Evolutionary conservation across 2,329 filamentous ascomycete species (phyloP).

Genomic region (Colletotrichum filicis): DNA sequence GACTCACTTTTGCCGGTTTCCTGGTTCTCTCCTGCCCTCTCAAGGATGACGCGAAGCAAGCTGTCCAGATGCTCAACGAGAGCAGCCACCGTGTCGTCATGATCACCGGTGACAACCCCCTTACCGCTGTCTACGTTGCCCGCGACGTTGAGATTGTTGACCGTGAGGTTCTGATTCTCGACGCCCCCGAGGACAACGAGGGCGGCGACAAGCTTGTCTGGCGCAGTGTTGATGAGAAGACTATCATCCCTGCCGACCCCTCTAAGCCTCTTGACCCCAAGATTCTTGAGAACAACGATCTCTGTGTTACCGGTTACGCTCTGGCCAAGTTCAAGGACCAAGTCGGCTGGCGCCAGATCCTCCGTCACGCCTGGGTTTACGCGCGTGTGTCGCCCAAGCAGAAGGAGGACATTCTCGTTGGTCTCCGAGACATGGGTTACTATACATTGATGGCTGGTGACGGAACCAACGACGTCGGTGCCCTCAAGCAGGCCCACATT

Average conservation of each 20-base stretch:
- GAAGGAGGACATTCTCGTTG: slow-evolving; percentile 97
- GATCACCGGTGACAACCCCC: slow-evolving; percentile 98
- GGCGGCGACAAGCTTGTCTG: slow-evolving; percentile 87
- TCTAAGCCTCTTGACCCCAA: slow-evolving; percentile 81
- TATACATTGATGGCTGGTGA: slow-evolving; percentile 99
- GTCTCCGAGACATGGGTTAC: slow-evolving; percentile 95
- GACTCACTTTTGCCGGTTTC: slow-evolving; percentile 92
- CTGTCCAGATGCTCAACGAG: slow-evolving; percentile 97
- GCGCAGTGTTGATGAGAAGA: slow-evolving; percentile 93
- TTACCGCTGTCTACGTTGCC: slow-evolving; percentile 96
- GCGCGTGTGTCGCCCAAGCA: slow-evolving; percentile 98
- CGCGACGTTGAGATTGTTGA: slow-evolving; percentile 97
- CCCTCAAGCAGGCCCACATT: slow-evolving; percentile 97
- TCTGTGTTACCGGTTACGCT: slow-evolving; percentile 96
- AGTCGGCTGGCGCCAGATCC: slow-evolving; percentile 77
- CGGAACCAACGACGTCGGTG: slow-evolving; percentile 97
- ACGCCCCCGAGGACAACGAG: slow-evolving; percentile 90
- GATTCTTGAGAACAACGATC: slow-evolving; percentile 86
- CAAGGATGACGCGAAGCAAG: slow-evolving; percentile 94
- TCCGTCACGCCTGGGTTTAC: slow-evolving; percentile 96
- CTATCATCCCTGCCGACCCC: slow-evolving; percentile 86
- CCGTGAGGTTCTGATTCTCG: slow-evolving; percentile 91
- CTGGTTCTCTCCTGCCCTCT: slow-evolving; percentile 94
- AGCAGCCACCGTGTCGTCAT: slow-evolving; percentile 98
- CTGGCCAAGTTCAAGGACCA: slow-evolving; percentile 89